These are phyloP conservation scores for Micractinium conductrix DNA, from an alignment of 139 green algal species.

Conservation along the genomic window DNA sequence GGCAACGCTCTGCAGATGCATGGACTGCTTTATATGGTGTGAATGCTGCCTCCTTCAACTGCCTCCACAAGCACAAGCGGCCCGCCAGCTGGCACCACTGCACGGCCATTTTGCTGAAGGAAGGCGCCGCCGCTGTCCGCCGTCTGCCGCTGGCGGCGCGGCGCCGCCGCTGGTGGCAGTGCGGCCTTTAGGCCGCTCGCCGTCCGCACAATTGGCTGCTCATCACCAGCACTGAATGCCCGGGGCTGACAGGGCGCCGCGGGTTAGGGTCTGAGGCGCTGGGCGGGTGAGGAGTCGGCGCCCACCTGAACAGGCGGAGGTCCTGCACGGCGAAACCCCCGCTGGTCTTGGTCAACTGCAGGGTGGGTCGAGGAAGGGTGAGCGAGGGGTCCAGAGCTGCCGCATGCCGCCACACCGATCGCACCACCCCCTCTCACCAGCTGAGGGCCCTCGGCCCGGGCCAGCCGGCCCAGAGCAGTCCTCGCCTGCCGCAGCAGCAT, in stretches of 20 bases:
- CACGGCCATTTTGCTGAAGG: too few relatives aligned
- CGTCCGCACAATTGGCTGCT: too few relatives aligned
- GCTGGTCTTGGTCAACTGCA: constrained; percentile 8
- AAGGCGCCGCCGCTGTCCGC: too few relatives aligned
- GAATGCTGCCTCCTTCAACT: too few relatives aligned
- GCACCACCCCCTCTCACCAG: not conserved
- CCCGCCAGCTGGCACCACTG: too few relatives aligned
- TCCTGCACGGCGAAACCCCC: not conserved
- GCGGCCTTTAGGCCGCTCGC: too few relatives aligned
- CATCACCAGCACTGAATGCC: too few relatives aligned
- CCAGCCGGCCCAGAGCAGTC: not conserved
- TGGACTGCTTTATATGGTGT: too few relatives aligned
- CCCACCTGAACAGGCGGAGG: constrained; percentile 25
- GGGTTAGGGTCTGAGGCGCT: constrained; percentile 10
- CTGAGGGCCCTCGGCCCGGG: constrained; percentile 1
- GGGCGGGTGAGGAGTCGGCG: not conserved
- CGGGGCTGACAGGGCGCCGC: too few relatives aligned
- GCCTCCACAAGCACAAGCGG: too few relatives aligned
- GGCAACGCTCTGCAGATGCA: too few relatives aligned
- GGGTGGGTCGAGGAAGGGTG: not conserved
- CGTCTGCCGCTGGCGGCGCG: not conserved
- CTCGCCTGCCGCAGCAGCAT: constrained; percentile 2
- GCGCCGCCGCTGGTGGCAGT: not conserved
- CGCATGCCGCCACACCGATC: not conserved
- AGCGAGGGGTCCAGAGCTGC: not conserved